Evolutionary conservation across 768 basidiomycete species (phyloP).

Genomic region (Russula earlei): DNA sequence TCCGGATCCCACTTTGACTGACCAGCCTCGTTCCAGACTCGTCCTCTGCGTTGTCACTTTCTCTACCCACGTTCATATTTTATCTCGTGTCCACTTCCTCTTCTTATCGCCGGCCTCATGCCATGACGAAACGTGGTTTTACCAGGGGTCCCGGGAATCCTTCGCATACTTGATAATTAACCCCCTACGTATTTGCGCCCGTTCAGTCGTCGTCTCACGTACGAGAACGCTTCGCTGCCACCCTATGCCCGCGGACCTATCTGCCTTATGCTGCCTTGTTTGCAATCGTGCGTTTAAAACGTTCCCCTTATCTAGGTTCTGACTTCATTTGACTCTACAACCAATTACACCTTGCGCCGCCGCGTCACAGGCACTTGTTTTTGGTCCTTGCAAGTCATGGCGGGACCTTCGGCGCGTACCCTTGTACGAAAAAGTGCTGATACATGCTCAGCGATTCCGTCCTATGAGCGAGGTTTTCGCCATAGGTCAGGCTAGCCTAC

Average conservation of each 20-base stretch:
- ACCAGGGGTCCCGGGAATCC: neutral
- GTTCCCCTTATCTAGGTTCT: neutral
- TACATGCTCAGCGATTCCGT: neutral
- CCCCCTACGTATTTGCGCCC: neutral
- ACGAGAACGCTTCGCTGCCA: neutral
- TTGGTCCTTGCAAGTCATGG: neutral
- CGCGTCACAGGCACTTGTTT: slow-evolving; percentile 14
- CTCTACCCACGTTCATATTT: neutral
- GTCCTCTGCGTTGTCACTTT: neutral
- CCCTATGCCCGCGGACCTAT: neutral
- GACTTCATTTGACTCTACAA: neutral
- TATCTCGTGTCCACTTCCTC: neutral
- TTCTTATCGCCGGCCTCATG: neutral
- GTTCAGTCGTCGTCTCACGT: neutral
- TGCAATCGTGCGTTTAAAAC: neutral
- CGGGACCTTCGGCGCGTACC: neutral
- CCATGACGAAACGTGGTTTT: neutral
- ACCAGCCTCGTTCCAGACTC: neutral
- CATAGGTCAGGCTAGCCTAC: neutral
- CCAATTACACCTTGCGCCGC: neutral
- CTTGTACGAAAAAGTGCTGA: neutral
- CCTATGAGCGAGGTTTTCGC: slow-evolving; percentile 1
- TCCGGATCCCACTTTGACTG: neutral
- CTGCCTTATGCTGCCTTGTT: neutral
- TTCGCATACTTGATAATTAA: neutral